These are phyloP conservation scores for Epithemia pelagica DNA, from an alignment of 108 stramenopile genomes.

Conservation along the genomic window DNA sequence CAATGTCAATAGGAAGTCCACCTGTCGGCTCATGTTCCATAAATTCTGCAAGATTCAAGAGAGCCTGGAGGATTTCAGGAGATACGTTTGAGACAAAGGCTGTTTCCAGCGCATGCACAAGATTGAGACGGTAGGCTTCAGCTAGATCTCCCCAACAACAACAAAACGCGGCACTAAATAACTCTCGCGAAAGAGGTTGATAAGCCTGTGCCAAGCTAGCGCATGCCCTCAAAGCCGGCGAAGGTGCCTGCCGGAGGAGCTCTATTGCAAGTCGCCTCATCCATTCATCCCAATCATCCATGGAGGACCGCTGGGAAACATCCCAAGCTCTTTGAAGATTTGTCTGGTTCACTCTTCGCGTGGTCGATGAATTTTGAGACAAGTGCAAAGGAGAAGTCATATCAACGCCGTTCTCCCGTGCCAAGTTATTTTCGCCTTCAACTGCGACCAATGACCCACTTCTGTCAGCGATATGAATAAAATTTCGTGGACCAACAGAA, in stretches of 20 bases:
- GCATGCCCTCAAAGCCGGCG: slow-evolving; percentile 88
- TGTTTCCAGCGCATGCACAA: slow-evolving; percentile 79
- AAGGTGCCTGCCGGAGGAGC: slow-evolving; percentile 91
- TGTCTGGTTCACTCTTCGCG: slow-evolving; percentile 32
- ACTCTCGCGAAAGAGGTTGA: slow-evolving; percentile 88
- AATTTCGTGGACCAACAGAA: neutral
- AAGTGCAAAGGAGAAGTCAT: neutral
- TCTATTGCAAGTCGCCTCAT: slow-evolving; percentile 88
- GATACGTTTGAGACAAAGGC: slow-evolving; percentile 87
- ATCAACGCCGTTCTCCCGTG: neutral
- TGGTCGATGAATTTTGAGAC: neutral
- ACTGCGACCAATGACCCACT: neutral
- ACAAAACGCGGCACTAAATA: slow-evolving; percentile 96
- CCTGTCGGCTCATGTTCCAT: slow-evolving; percentile 89
- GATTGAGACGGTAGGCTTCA: slow-evolving; percentile 55
- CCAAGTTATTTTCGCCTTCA: neutral
- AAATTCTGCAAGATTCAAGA: slow-evolving; percentile 97
- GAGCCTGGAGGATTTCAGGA: slow-evolving; percentile 87
- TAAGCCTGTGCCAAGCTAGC: slow-evolving; percentile 90
- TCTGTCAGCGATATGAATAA: neutral
- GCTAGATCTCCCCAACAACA: slow-evolving; percentile 91
- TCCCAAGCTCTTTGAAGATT: slow-evolving; percentile 89
- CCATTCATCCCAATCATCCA: slow-evolving; percentile 98
- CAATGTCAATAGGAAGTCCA: slow-evolving; percentile 94
- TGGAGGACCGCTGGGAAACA: slow-evolving; percentile 78